These are phyloP conservation scores for Hyphochytrium catenoides DNA, from an alignment of 352 stramenopile species.

Conservation along the genomic window DNA sequence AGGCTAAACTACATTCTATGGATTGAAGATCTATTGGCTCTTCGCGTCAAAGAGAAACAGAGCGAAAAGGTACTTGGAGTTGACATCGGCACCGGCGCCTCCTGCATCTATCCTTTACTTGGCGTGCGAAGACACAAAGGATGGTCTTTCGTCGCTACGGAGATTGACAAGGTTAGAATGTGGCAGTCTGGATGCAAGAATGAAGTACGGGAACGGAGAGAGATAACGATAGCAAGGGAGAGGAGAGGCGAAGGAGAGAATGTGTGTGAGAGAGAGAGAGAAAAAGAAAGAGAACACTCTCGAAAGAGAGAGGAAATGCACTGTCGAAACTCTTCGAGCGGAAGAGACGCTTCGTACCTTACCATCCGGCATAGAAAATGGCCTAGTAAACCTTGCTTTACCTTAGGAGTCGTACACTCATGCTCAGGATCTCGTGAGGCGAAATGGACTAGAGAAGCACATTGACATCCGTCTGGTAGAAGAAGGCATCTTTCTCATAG, in stretches of 20 bases:
- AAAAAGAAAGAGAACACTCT: too few species aligned
- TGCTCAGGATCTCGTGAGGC: conserved; percentile 53
- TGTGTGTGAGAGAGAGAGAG: too few species aligned
- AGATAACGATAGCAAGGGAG: too few species aligned
- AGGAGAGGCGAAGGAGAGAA: too few species aligned
- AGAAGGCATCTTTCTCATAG: conserved; percentile 1
- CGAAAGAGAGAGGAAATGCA: too few species aligned
- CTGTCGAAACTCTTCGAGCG: too few species aligned
- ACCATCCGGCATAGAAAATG: too few species aligned
- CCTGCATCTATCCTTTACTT: conserved; percentile 84
- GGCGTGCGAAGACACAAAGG: conserved; percentile 39
- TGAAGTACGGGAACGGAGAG: too few species aligned
- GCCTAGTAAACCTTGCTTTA: too few species aligned
- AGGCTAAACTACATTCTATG: conserved; percentile 87
- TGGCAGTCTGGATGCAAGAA: too few species aligned
- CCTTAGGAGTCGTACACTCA: conserved; percentile 36
- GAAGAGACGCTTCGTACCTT: too few species aligned
- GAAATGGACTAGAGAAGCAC: conserved; percentile 47
- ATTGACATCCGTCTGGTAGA: conserved; percentile 21
- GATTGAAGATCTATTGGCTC: conserved; percentile 66
- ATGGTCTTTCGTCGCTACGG: conserved; percentile 78
- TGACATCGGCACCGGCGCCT: conserved; percentile 85
- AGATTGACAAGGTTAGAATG: too few species aligned
- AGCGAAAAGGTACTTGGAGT: conserved; percentile 28
- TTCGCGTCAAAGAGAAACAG: conserved; percentile 2